Conservation (phyloP, 371 early-diverging fungal genomes). For the Thermomucor indicae-seudaticae region DNA sequence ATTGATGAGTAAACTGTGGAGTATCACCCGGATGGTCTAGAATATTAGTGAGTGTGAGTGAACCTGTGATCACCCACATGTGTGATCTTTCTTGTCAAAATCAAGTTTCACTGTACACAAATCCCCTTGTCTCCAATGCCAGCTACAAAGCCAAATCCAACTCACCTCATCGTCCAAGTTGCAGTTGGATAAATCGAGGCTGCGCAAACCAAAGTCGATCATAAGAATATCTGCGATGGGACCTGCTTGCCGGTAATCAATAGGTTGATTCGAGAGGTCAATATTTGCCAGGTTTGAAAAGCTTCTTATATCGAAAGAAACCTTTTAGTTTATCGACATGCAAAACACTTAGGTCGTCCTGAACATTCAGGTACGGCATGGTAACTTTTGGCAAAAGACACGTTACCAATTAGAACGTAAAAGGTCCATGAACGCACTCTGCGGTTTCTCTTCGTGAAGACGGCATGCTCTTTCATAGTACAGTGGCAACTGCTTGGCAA, state of each 20-base stretch:
- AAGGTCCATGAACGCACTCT: conserved; percentile 23
- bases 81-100: background rate
- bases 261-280: conserved; percentile 43
- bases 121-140: no score
- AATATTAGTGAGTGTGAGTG: no score
- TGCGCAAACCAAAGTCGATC: conserved; percentile 21
- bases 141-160: no score
- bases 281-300: conserved; percentile 26
- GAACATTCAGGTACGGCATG: background rate
- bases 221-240: conserved; percentile 55
- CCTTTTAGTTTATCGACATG: background rate
- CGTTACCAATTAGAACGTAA: conserved; percentile 25
- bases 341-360: no score
- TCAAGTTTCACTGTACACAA: background rate
- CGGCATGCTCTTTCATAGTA: conserved; percentile 43
- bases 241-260: conserved; percentile 36
- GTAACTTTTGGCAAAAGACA: no score
- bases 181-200: conserved; percentile 29
- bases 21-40: conserved; percentile 32
- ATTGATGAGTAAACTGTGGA: conserved; percentile 35
- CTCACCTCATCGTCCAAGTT: conserved; percentile 33
- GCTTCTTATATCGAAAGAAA: conserved; percentile 9
- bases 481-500: conserved; percentile 13
- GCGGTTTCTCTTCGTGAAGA: conserved; percentile 25
- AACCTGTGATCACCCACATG: no score